phyloP scores from a whole-genome alignment of 257 asterid species.

The Lantana camara region DNA sequence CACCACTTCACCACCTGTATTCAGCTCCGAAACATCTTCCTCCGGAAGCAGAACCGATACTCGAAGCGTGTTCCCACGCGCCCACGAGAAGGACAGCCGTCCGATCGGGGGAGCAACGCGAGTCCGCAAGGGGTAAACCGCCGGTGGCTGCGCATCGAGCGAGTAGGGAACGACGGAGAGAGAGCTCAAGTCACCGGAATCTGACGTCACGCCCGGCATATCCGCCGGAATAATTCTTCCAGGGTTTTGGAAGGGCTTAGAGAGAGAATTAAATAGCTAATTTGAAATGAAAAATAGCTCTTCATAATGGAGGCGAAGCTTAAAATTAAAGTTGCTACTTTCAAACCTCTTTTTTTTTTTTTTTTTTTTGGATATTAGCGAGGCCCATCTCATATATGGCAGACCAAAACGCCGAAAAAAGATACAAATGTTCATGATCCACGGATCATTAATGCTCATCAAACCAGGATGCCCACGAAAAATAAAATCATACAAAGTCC shows the following conservation, averaged over 20 bases:
- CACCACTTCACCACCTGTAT: slow-evolving; percentile 64
- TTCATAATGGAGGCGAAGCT: neutral
- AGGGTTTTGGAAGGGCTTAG: slow-evolving; percentile 38
- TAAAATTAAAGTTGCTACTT: slow-evolving; percentile 17
- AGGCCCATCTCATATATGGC: no score
- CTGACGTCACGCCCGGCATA: slow-evolving; percentile 74
- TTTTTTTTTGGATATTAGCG: no score
- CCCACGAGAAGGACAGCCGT: slow-evolving; percentile 81
- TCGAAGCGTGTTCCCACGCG: slow-evolving; percentile 90
- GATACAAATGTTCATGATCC: no score
- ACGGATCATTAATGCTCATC: no score
- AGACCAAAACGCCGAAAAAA: no score
- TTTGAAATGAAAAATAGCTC: neutral
- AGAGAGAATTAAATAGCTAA: neutral
- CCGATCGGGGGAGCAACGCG: slow-evolving; percentile 53
- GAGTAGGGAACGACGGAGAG: slow-evolving; percentile 53
- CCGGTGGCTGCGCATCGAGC: slow-evolving; percentile 36
- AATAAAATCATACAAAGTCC: no score
- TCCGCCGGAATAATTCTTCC: slow-evolving; percentile 46
- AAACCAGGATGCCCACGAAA: no score
- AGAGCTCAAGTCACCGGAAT: slow-evolving; percentile 47
- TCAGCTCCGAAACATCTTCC: slow-evolving; percentile 26
- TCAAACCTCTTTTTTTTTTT: neutral
- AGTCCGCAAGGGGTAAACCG: slow-evolving; percentile 50
- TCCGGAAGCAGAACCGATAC: slow-evolving; percentile 58